Percentiles rank a stretch among this genome's conserved stretches.
Conservation (phyloP, 495 filamentous ascomycete species). For the Glonium stellatum region DNA sequence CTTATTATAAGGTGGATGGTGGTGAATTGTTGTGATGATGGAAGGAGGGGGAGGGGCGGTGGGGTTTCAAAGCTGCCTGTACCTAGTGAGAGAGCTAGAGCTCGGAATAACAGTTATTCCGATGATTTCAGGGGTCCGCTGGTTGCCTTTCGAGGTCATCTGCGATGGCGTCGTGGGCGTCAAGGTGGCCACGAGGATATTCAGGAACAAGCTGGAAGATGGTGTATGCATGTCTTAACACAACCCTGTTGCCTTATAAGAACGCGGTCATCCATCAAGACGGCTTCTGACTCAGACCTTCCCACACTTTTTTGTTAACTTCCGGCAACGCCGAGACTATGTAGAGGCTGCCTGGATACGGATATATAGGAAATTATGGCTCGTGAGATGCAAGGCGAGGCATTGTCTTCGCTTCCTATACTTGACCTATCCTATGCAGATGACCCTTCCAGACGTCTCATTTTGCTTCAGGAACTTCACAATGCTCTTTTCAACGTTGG, state of each 20-base stretch:
- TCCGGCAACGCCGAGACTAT: too few relatives aligned
- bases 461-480: constrained; percentile 39
- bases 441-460: constrained; percentile 3
- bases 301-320: background rate
- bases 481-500: constrained; percentile 44
- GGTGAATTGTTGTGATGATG: background rate
- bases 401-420: constrained; percentile 5
- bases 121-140: background rate
- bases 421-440: constrained; percentile 17
- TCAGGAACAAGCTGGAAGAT: background rate
- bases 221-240: background rate
- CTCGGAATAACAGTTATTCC: background rate
- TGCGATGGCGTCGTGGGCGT: background rate
- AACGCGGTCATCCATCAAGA: background rate
- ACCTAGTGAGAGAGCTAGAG: background rate
- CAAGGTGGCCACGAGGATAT: background rate
- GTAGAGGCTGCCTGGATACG: background rate
- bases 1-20: background rate
- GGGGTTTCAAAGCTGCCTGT: constrained; percentile 2
- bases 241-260: background rate
- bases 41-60: background rate
- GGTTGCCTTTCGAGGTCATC: background rate
- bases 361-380: background rate
- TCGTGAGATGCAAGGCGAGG: background rate
- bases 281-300: background rate